These are phyloP conservation scores for Blastocystis sp. DNA, from an alignment of 352 stramenopile genomes.

Conservation along the genomic window DNA sequence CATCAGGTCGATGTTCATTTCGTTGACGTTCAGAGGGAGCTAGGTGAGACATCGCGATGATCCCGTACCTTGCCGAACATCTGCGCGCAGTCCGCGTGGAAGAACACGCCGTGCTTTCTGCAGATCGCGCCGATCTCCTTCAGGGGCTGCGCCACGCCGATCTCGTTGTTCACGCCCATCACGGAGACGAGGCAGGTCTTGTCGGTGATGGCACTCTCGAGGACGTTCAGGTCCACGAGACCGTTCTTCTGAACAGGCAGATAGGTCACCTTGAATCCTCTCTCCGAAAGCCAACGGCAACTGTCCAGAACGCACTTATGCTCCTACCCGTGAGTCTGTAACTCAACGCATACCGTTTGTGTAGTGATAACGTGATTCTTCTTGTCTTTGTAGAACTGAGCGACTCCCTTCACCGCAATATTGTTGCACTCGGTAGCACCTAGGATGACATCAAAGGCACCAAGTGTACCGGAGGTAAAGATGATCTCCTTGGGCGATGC, in stretches of 20 bases:
- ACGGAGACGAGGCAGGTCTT: slow-evolving; percentile 94
- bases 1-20: slow-evolving; percentile 97
- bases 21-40: slow-evolving; percentile 95
- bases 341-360: slow-evolving; percentile 80
- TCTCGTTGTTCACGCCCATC: slow-evolving; percentile 99
- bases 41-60: slow-evolving; percentile 75
- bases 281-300: slow-evolving; percentile 91
- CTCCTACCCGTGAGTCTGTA: slow-evolving; percentile 76
- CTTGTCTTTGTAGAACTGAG: slow-evolving; percentile 91
- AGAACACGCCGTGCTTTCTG: slow-evolving; percentile 90
- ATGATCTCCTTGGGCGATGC: slow-evolving; percentile 97
- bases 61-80: slow-evolving; percentile 88
- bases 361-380: slow-evolving; percentile 99
- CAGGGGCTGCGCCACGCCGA: slow-evolving; percentile 95
- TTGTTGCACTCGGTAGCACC: slow-evolving; percentile 98
- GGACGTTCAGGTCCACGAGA: slow-evolving; percentile 90
- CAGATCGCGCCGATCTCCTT: slow-evolving; percentile 93
- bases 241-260: slow-evolving; percentile 90
- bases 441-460: background rate
- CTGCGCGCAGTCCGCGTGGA: slow-evolving; percentile 98
- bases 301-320: slow-evolving; percentile 97
- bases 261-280: slow-evolving; percentile 98
- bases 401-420: slow-evolving; percentile 94
- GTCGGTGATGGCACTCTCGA: slow-evolving; percentile 90
- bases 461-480: slow-evolving; percentile 89